phyloP scores from a whole-genome alignment of 176 grass and related monocot species.

The Saccharum officinarum region DNA sequence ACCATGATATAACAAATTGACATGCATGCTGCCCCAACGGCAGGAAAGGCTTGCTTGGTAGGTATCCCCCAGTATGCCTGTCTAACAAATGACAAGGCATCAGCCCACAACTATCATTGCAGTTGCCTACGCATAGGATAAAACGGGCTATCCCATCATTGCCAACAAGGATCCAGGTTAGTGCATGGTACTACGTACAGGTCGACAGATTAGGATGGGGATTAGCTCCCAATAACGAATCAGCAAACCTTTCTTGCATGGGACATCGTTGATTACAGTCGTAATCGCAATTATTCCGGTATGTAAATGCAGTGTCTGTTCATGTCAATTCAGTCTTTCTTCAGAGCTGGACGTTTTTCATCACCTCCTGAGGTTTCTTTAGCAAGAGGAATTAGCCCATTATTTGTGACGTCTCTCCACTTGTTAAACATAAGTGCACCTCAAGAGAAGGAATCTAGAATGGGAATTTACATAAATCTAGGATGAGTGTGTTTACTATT shows the following conservation, averaged over 20 bases:
- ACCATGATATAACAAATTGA: neutral
- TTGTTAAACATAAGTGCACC: neutral
- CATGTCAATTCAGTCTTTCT: neutral
- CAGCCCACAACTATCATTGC: constrained; percentile 31
- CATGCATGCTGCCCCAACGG: neutral
- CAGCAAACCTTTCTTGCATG: constrained; percentile 16
- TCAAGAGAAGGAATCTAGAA: neutral
- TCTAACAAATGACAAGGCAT: constrained; percentile 28
- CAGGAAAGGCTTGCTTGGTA: constrained; percentile 9
- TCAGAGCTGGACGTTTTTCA: neutral
- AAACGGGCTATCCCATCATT: constrained; percentile 23
- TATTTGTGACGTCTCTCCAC: neutral
- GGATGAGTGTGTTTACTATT: too few species aligned
- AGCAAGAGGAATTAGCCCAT: neutral
- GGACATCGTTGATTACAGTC: neutral
- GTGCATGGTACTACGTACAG: constrained; percentile 29
- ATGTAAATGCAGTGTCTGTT: constrained; percentile 2
- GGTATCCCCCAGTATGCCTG: neutral
- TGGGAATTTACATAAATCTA: too few species aligned
- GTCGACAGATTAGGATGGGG: constrained; percentile 18
- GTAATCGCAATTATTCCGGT: constrained; percentile 16
- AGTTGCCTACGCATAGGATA: constrained; percentile 14
- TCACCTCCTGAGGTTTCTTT: neutral
- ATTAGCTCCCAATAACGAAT: constrained; percentile 19
- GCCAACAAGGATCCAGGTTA: constrained; percentile 33